Base-by-base conservation (phyloP, 2,329 filamentous ascomycete species). In the Sporothrix pseudoabietina region DNA sequence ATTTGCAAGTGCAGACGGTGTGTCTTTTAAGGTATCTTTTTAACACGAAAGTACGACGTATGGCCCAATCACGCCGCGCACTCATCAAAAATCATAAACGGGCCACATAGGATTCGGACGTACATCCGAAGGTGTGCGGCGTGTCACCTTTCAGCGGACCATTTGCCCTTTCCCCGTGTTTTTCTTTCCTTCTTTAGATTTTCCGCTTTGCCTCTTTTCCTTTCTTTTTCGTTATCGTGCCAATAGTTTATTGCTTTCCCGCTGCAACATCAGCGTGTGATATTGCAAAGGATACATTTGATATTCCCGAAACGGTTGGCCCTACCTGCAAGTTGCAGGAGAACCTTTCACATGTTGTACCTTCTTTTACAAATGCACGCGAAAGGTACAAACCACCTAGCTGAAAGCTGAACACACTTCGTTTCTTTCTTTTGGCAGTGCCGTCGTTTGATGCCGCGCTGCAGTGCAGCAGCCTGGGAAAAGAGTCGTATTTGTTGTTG, bases 231-330 rank as follows among this genome's bases (percentile, higher is more conserved):
- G n/a, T 32, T 19, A 16, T 19, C 66, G 32, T 69, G 44, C 66
- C 32, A 41, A 69, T 55, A 26, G 26, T 26, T 26, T 26, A 69
- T 69, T 69, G 66, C 66, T 55, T 69, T 69, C 32, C 39, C 22
- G n/a, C 32, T 49, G 19, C 47, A 69, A 55, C 49, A 41, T 54
- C 65, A 35, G 65, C 16, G 65, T 69, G 65, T 69, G 30, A 69
- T 69, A 22, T 54, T 49, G 22, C 5, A 32, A 14, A 49, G 35
- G 41, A 6, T 19, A 19, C 63, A 32, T 47, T 32, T 26, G 35
- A 49, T 32, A 49, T 52, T 47, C 44, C 63, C 44, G 26, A 52
- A 52, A 44, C 6, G 16, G 26, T 7, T 35, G 44, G 65, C 16
- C 26, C 10, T 52, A 10, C 10, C 44, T 52, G 59, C 59, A 63